phyloP scores from a whole-genome alignment of 2,329 filamentous ascomycete genomes.

The Aspergillus phoenicis region DNA sequence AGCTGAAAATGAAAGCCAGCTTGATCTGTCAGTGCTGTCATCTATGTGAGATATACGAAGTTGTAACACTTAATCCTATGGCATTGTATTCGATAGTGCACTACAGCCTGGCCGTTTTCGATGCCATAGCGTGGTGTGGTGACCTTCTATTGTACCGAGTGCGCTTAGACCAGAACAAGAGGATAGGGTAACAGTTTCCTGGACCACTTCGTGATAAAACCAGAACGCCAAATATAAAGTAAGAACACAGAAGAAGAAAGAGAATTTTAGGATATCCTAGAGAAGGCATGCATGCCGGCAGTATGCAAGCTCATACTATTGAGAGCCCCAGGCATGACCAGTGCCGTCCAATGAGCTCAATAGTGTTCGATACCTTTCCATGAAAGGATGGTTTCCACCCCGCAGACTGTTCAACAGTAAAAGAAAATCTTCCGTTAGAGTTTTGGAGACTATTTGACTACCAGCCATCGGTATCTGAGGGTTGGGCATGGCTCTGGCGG shows the following conservation, averaged over 20 bases:
- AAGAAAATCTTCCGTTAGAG: constrained; percentile 34
- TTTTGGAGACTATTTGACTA: constrained; percentile 18
- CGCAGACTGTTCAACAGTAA: constrained; percentile 37
- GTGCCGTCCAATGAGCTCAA: constrained; percentile 29
- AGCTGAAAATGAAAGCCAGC: background rate
- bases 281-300: background rate
- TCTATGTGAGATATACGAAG: background rate
- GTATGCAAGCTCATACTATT: constrained; percentile 13
- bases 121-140: too few relatives aligned
- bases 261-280: background rate
- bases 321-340: constrained; percentile 24
- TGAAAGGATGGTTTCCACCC: constrained; percentile 40
- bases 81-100: background rate
- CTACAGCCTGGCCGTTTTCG: background rate
- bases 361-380: constrained; percentile 36
- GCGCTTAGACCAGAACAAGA: background rate
- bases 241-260: background rate
- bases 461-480: constrained; percentile 7
- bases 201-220: background rate
- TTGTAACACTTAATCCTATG: background rate
- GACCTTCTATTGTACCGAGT: background rate
- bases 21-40: background rate
- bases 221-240: background rate
- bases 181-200: background rate
- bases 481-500: constrained; percentile 3